Conservation (phyloP, 202 grass and related monocot species). For the Musa balbisiana region DNA sequence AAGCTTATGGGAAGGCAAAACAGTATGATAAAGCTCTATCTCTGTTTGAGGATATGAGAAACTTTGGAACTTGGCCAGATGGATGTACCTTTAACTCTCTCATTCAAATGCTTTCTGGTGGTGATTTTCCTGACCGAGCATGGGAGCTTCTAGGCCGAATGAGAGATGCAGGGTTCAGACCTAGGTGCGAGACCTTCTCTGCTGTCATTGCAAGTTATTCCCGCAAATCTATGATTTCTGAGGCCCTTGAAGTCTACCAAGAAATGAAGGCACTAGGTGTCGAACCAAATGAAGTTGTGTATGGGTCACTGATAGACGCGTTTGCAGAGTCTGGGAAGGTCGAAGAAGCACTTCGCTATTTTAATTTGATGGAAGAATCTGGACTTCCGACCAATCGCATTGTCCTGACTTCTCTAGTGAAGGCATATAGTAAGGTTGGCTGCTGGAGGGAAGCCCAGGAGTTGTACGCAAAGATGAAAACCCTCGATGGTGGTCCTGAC, state of each 20-base stretch:
- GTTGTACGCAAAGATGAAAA: constrained; percentile 51
- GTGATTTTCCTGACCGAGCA: constrained; percentile 45
- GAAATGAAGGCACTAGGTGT: constrained; percentile 51
- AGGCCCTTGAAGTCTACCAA: constrained; percentile 44
- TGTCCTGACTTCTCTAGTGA: constrained; percentile 56
- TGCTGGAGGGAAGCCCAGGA: constrained; percentile 60
- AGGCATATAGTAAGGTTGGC: constrained; percentile 50
- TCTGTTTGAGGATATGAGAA: constrained; percentile 50
- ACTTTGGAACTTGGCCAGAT: constrained; percentile 40
- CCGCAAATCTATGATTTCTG: constrained; percentile 33
- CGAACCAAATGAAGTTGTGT: constrained; percentile 53
- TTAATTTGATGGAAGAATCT: constrained; percentile 51
- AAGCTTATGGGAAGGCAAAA: constrained; percentile 57
- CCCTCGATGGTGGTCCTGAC: constrained; percentile 48
- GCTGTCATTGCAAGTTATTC: constrained; percentile 51
- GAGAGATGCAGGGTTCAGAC: constrained; percentile 49
- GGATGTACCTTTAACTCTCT: constrained; percentile 61
- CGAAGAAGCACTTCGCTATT: constrained; percentile 44
- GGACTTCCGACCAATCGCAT: constrained; percentile 40
- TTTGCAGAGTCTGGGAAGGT: constrained; percentile 51
- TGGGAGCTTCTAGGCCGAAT: constrained; percentile 45
- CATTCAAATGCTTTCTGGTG: constrained; percentile 66
- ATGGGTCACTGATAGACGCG: constrained; percentile 48
- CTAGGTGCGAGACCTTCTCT: constrained; percentile 53
- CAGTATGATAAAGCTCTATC: constrained; percentile 49